Evolutionary conservation across 2,329 filamentous ascomycete genomes (phyloP).

Genomic region (Lachnellula cervina): DNA sequence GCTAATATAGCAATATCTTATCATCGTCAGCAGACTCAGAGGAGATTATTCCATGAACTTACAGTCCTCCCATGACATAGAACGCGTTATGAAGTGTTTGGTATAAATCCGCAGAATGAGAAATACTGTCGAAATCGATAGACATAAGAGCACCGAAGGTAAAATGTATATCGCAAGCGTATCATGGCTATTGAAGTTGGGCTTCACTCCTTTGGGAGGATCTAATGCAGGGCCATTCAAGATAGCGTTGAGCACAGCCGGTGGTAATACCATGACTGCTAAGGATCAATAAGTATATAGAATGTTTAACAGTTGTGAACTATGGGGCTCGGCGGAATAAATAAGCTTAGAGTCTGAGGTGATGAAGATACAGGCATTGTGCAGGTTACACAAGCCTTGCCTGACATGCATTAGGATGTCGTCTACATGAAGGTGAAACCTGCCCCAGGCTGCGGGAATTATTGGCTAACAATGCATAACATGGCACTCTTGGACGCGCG

Average conservation of each 20-base stretch:
- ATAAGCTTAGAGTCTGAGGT: background rate
- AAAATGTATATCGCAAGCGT: background rate
- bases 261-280: background rate
- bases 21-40: background rate
- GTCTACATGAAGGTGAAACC: background rate
- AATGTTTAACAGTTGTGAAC: background rate
- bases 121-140: background rate
- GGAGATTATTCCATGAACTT: background rate
- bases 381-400: background rate
- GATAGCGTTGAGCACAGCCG: background rate
- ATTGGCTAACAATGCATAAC: background rate
- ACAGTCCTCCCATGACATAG: slow-evolving; percentile 5
- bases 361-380: background rate
- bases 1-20: background rate
- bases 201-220: background rate
- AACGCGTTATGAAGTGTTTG: background rate
- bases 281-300: background rate
- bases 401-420: background rate
- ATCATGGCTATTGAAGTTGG: slow-evolving; percentile 1
- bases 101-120: slow-evolving; percentile 3
- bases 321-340: background rate
- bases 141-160: background rate
- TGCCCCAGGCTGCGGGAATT: background rate
- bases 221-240: slow-evolving; percentile 2
- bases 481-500: background rate